These are phyloP conservation scores for Ceratocystis harringtonii DNA, from an alignment of 2,329 filamentous ascomycete genomes.

Conservation along the genomic window DNA sequence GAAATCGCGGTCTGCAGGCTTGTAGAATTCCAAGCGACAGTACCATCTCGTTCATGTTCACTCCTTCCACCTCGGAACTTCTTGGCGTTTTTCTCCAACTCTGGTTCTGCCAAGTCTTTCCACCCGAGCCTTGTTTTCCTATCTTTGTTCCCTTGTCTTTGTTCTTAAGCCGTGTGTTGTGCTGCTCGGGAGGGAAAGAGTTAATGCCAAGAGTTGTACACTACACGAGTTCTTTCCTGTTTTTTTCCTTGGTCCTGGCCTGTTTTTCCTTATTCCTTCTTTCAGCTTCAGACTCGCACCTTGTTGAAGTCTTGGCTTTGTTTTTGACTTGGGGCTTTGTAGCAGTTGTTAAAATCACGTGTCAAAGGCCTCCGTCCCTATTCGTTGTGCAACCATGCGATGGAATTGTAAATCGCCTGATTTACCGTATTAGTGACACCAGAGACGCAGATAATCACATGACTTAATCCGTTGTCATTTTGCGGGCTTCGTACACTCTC, in stretches of 20 bases:
- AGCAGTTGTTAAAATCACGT: background rate
- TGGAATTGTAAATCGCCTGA: background rate
- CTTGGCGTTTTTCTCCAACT: background rate
- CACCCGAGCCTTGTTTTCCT: background rate
- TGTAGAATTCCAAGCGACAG: no score
- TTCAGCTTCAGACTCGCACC: background rate
- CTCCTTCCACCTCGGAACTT: background rate
- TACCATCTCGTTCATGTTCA: background rate
- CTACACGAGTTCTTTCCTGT: background rate
- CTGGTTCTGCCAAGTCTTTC: conserved; percentile 1
- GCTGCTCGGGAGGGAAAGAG: background rate
- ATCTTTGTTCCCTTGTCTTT: background rate
- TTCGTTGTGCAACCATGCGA: background rate
- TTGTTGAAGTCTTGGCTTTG: background rate
- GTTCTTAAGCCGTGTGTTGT: background rate
- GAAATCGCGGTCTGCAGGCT: no score
- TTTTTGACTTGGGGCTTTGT: background rate
- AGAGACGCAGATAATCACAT: background rate
- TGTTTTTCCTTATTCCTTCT: background rate
- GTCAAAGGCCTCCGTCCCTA: background rate
- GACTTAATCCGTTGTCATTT: background rate
- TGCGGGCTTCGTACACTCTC: background rate
- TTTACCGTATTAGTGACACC: background rate
- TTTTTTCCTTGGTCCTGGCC: background rate
- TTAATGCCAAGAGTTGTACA: conserved; percentile 7